A percentile compares a stretch with the other conserved stretches of the same genome.
These are phyloP conservation scores for Dichomitus squalens DNA, from an alignment of 1,284 basidiomycete genomes.

Conservation along the genomic window DNA sequence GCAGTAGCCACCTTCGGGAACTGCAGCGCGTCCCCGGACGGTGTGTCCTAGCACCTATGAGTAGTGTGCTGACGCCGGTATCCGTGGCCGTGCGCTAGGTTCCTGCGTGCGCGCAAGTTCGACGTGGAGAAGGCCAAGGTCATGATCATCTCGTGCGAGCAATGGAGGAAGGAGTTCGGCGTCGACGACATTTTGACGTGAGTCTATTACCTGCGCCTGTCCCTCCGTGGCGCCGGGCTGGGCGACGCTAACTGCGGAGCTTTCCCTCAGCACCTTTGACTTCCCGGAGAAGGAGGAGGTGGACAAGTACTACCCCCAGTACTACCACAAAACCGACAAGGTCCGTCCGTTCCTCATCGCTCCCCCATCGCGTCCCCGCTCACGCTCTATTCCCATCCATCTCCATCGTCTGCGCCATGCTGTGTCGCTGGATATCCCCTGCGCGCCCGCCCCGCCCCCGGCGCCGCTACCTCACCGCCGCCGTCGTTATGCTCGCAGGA, in stretches of 20 bases:
- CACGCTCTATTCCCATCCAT: neutral
- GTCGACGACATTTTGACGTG: constrained; percentile 89
- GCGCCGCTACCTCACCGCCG: too few species aligned
- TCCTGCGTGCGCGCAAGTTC: constrained; percentile 93
- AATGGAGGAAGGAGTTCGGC: constrained; percentile 90
- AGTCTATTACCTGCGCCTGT: constrained; percentile 30
- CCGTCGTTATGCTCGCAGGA: constrained; percentile 54
- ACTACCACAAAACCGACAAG: constrained; percentile 96
- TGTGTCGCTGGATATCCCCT: neutral
- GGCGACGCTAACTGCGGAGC: neutral
- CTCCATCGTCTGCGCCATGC: neutral
- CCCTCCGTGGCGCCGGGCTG: constrained; percentile 15
- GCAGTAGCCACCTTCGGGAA: too few species aligned
- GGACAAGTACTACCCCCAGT: constrained; percentile 94
- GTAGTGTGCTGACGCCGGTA: neutral
- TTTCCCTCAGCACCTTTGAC: constrained; percentile 71
- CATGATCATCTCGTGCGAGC: constrained; percentile 85
- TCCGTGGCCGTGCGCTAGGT: constrained; percentile 47
- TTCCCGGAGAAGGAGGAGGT: constrained; percentile 87
- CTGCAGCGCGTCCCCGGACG: too few species aligned
- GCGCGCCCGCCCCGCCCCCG: neutral
- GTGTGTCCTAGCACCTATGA: too few species aligned
- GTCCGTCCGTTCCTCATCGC: constrained; percentile 40
- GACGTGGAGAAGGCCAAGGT: constrained; percentile 81
- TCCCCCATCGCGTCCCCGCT: neutral